Conservation (phyloP, 305 asterid species). For the Lippia alba region DNA sequence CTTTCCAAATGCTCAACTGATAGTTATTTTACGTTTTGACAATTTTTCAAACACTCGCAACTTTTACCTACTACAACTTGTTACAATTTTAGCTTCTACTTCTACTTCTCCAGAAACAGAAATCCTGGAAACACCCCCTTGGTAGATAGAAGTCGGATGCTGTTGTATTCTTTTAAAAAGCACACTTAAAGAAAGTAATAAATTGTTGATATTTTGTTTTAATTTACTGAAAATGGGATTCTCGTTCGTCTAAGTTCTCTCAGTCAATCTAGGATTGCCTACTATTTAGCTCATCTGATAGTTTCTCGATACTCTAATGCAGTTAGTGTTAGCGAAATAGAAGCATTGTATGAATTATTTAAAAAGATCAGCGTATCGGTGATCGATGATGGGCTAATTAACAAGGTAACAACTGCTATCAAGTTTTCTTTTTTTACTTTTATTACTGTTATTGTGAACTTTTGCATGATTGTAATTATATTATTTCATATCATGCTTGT, state of each 20-base stretch:
- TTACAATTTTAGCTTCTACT: too few species aligned
- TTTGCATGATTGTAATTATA: not conserved
- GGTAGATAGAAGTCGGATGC: too few species aligned
- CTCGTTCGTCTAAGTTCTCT: slow-evolving; percentile 2
- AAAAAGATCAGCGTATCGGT: slow-evolving; percentile 80
- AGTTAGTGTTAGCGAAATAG: slow-evolving; percentile 83
- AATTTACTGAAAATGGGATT: not conserved
- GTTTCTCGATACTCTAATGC: slow-evolving; percentile 31
- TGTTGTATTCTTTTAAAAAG: too few species aligned
- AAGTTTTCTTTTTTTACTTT: not conserved
- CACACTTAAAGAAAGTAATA: not conserved
- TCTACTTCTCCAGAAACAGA: too few species aligned
- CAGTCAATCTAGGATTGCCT: not conserved
- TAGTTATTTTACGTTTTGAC: too few species aligned
- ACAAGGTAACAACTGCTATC: slow-evolving; percentile 57
- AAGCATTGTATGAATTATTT: slow-evolving; percentile 76
- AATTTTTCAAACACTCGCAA: too few species aligned
- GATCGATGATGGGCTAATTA: slow-evolving; percentile 75
- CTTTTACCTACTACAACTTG: too few species aligned
- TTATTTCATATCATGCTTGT: not conserved
- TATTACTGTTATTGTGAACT: not conserved
- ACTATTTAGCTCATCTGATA: slow-evolving; percentile 31
- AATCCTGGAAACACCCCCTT: too few species aligned
- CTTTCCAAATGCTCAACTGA: too few species aligned
- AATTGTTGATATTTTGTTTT: not conserved